These are phyloP conservation scores for Punctularia strigosozonata DNA, from an alignment of 768 basidiomycete genomes.

Conservation along the genomic window DNA sequence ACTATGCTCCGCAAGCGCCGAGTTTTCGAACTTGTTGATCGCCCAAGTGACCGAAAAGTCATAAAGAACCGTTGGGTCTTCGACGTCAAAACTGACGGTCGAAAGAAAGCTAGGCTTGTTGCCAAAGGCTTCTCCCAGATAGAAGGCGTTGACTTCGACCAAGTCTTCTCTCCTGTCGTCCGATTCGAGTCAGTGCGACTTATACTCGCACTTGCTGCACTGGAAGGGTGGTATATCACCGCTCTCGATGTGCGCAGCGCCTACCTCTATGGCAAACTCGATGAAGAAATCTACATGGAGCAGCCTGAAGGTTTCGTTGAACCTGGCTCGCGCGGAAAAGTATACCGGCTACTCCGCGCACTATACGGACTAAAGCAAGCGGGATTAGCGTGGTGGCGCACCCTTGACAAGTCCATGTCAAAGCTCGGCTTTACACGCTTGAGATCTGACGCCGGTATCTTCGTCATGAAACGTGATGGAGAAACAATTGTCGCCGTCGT, in stretches of 20 bases:
- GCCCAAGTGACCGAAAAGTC: conserved; percentile 14
- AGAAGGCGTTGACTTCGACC: conserved; percentile 17
- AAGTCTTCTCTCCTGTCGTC: conserved; percentile 16
- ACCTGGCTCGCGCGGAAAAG: not conserved
- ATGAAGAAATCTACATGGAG: conserved; percentile 17
- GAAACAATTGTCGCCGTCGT: too few species aligned
- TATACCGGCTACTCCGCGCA: not conserved
- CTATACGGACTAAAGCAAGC: conserved; percentile 3
- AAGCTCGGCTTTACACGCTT: too few species aligned
- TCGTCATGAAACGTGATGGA: too few species aligned
- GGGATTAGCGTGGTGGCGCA: too few species aligned
- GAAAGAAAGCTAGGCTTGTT: conserved; percentile 22
- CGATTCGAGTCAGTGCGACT: conserved; percentile 10
- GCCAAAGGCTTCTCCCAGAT: conserved; percentile 24
- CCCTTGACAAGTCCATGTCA: too few species aligned
- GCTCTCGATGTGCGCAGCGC: conserved; percentile 15
- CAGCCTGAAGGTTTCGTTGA: conserved; percentile 11
- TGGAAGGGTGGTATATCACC: conserved; percentile 14
- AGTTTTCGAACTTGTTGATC: conserved; percentile 5
- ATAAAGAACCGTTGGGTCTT: conserved; percentile 21
- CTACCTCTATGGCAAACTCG: conserved; percentile 17
- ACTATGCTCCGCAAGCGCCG: conserved; percentile 8
- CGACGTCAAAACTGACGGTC: conserved; percentile 15
- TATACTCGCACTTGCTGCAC: conserved; percentile 14
- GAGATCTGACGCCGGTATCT: too few species aligned